Base-by-base conservation (phyloP, 202 grass and related monocot species). In the Hordeum pubiflorum region DNA sequence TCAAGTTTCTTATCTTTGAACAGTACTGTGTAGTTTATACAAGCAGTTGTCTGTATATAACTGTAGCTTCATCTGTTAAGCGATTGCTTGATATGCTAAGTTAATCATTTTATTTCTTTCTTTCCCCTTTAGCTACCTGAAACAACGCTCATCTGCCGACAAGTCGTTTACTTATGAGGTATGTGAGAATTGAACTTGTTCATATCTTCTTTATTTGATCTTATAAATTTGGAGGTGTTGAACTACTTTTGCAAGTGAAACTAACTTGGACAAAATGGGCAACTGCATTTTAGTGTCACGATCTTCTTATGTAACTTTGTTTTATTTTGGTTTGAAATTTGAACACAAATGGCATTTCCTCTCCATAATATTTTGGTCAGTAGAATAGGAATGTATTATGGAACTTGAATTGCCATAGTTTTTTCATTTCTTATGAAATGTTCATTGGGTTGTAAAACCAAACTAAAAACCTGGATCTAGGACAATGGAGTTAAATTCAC, bases 161-260 rank as follows among this genome's bases (percentile, higher is more conserved):
- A 89, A 90, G 54, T 91, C 96, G 1, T 99, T 99, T 90, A 76
- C 96, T n/a, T 99, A 91, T 10, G 96, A 97, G 92, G 94, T 97
- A 78, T 86, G 86, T 68, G 24, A 54, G 41, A 76, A 62, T 27
- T 20, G 58, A 63, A 12, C 58, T 32, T 58, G 20, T 21, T 20
- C 39, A 21, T 9, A 6, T 77, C 22, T 77, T 44, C 20, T 73
- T 37, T 58, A 21, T 77, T 63, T 63, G 5, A 63, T 63, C 46
- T 31, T 15, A 8, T 32, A 46, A 0, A 44, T 63, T 63, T 77
- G 15, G 12, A 34, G 31, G 2, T 40, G 0, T 59, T 48, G 62
- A 32, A 26, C 22, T 70, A 29, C 33, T 70, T 70, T 8, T 70
- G 23, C 15, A 32, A 44, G 36, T 0, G 10, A 40, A 79, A 80